These are phyloP conservation scores for Diaporthe batatas DNA, from an alignment of 2,329 filamentous ascomycete genomes.

Conservation along the genomic window DNA sequence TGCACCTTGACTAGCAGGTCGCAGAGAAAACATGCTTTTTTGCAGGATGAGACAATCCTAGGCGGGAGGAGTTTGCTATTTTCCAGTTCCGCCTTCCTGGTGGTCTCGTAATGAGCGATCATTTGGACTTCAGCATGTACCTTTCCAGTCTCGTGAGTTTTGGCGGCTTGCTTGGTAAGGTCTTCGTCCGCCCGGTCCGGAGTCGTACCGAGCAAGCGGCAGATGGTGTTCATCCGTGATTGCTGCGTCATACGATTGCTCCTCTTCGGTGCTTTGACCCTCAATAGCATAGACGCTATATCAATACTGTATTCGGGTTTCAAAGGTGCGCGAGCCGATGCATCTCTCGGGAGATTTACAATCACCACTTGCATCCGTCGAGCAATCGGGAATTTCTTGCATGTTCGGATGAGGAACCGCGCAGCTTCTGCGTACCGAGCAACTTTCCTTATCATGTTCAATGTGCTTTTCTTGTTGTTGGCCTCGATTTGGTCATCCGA, in stretches of 20 bases:
- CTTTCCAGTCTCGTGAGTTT: neutral
- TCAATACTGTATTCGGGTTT: neutral
- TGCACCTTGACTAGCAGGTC: neutral
- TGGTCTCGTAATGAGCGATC: neutral
- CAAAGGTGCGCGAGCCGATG: neutral
- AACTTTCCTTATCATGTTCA: neutral
- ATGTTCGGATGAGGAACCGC: neutral
- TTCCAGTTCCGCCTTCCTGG: rapidly evolving
- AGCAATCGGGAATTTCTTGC: neutral
- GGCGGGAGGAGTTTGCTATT: neutral
- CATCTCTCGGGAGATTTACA: neutral
- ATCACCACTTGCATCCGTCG: neutral
- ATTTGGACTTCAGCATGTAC: neutral
- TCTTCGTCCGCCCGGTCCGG: neutral
- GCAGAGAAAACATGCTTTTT: neutral
- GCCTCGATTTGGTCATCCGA: neutral
- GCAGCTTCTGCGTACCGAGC: neutral
- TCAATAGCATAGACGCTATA: neutral
- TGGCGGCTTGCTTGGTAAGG: neutral
- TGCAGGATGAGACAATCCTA: neutral
- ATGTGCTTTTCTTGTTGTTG: neutral
- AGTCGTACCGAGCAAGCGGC: neutral
- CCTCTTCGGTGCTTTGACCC: neutral
- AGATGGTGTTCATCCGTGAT: neutral
- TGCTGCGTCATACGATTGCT: neutral